Base-by-base conservation (phyloP, 1,284 basidiomycete species). In the Ganoderma sp. region DNA sequence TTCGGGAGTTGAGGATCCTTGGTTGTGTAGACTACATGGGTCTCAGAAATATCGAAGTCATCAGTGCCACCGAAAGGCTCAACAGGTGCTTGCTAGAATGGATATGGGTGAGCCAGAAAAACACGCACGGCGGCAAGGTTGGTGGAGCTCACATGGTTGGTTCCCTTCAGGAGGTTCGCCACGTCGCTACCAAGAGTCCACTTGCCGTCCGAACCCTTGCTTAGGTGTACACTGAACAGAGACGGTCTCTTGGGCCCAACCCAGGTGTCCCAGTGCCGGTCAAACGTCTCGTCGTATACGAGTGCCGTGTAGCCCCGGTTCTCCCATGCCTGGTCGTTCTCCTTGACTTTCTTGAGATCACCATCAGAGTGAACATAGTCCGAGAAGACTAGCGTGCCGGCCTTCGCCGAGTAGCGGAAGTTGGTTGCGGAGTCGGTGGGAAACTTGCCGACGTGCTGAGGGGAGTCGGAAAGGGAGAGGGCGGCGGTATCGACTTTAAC, bases 231-330 rank as follows among this genome's bases (percentile, higher is more conserved):
- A 42, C 87, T 86, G 78, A 95, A 94, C 65, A 95, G 80, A 52
- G 89, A 87, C 32, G 87, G 80, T 65, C 85, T 85, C 76, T 94
- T 96, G 10, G 89, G 89, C 2, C 87, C 87, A 50, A 86, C 83
- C 94, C 95, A 97, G 5, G 88, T 90, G 79, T 97, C 95, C 96
- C 96, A 98, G 73, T 97, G 95, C 32, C 95, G 84, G 52, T 89
- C 90, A 76, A 88, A 94, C 1, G 87, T 85, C 61, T 85, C 81
- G 73, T 97, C 94, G 77, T 92, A 97, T 0, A 97, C 92, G 73
- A 86, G 82, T 1, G 92, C 95, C 1, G 86, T 85, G 71, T 89
- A 87, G 3, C 93, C 94, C 12, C 93, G 84, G 67, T 88, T 84
- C 68, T 90, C 88, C 82, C 88, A 94, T 61, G 81, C 84, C 73